These are phyloP conservation scores for Diaporthe vexans DNA, from an alignment of 2,329 filamentous ascomycete species.

Conservation along the genomic window DNA sequence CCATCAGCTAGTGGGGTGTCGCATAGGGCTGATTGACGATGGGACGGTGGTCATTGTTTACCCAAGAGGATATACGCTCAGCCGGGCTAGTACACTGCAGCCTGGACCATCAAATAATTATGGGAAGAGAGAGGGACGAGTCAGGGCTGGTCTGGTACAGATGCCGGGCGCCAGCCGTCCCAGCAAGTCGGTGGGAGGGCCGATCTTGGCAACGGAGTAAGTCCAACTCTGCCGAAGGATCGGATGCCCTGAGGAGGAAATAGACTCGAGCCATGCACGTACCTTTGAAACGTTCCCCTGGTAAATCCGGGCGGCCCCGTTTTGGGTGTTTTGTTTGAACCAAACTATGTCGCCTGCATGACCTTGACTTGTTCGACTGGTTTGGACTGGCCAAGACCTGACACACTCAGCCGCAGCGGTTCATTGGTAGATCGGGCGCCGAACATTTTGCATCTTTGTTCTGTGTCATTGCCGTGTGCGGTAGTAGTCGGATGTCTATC, in stretches of 20 bases:
- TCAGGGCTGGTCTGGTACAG: neutral
- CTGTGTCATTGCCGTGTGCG: neutral
- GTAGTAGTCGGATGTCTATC: too few species aligned
- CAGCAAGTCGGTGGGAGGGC: neutral
- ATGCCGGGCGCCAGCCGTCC: neutral
- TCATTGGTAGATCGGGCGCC: slow-evolving; percentile 6
- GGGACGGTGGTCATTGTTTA: neutral
- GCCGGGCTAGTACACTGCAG: neutral
- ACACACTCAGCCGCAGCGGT: neutral
- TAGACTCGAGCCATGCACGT: slow-evolving; percentile 23
- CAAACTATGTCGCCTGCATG: neutral
- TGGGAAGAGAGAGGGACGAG: neutral
- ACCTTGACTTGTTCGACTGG: neutral
- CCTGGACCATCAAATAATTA: neutral
- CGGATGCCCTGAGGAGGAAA: neutral
- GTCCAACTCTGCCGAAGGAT: slow-evolving; percentile 3
- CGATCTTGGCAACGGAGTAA: slow-evolving; percentile 10
- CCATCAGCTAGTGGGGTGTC: neutral
- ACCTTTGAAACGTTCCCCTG: slow-evolving; percentile 23
- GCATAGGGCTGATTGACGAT: slow-evolving; percentile 19
- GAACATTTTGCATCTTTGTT: neutral
- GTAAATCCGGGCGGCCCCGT: slow-evolving; percentile 2
- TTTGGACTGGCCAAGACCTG: neutral
- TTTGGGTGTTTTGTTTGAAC: slow-evolving; percentile 5
- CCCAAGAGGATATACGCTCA: neutral